These are phyloP conservation scores for Entonaema liquescens DNA, from an alignment of 495 filamentous ascomycete species.

Conservation along the genomic window DNA sequence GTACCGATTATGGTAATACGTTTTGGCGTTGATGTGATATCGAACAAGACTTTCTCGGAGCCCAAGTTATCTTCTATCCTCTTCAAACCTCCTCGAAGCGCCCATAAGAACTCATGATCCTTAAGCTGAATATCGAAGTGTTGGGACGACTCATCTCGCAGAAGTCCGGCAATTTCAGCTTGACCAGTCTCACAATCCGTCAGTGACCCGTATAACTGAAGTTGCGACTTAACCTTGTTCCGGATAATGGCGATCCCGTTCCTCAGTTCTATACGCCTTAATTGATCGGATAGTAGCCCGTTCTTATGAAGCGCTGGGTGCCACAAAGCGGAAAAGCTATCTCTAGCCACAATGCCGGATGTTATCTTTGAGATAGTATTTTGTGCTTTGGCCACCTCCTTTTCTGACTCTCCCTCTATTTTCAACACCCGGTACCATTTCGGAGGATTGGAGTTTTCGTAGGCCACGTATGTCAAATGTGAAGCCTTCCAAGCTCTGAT, in stretches of 20 bases:
- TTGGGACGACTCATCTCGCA: slow-evolving; percentile 41
- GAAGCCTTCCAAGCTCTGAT: slow-evolving; percentile 35
- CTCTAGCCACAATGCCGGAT: slow-evolving; percentile 29
- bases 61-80: slow-evolving; percentile 48
- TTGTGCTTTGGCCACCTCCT: slow-evolving; percentile 50
- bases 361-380: slow-evolving; percentile 46
- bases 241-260: slow-evolving; percentile 47
- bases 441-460: slow-evolving; percentile 32
- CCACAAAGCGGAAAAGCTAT: slow-evolving; percentile 42
- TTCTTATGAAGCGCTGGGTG: slow-evolving; percentile 31
- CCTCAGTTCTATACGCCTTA: slow-evolving; percentile 31
- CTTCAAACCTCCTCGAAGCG: slow-evolving; percentile 52
- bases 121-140: slow-evolving; percentile 39
- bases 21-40: slow-evolving; percentile 45
- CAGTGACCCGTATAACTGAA: slow-evolving; percentile 44
- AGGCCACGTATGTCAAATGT: slow-evolving; percentile 43
- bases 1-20: slow-evolving; percentile 47
- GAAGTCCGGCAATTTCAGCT: slow-evolving; percentile 16
- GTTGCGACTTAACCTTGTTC: slow-evolving; percentile 39
- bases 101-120: slow-evolving; percentile 45
- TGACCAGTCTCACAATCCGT: slow-evolving; percentile 19
- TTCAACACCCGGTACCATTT: slow-evolving; percentile 45
- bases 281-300: slow-evolving; percentile 17
- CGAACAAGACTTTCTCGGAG: slow-evolving; percentile 37
- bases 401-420: slow-evolving; percentile 52